Base-by-base conservation (phyloP, 805 yeast genomes). In the Ogataea paradorogensis region DNA sequence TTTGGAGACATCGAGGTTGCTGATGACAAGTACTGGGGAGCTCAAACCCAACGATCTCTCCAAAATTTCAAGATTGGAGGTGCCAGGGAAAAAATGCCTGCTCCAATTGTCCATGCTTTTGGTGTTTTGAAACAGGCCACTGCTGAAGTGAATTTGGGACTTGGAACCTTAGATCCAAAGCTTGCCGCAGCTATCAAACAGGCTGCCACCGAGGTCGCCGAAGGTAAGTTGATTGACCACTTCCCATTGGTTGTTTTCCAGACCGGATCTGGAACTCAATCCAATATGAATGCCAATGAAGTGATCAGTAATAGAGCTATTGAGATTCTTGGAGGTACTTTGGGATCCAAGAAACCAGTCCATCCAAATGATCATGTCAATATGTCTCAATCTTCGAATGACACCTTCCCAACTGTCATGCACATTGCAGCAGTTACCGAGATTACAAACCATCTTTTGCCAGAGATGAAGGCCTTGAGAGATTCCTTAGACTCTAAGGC, bases 341-440 rank as follows among this genome's bases (percentile, higher is more conserved):
- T 84, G 59, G 99, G 99, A 46, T 82, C 96, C 47, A 93, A 93
- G 73, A 75, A 69, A 48, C 96, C 96, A 23, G 96, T 93, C 40
- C 99, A 93, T 69, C 99, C 99, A 51, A 93, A 93, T 70, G 98
- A 93, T 68, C 98, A 93, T 70, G 95, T 90, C 58, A 93, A 93
- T 76, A 90, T 88, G 87, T 86, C 96, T 14, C 98, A 93, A 71
- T 87, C 96, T n/a, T 88, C 96, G 33, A 93, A 93, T 66, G 99
- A 93, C 70, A 93, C 98, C 40, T 93, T 93, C 85, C 99, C 99
- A 53, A 90, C 99, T 26, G 99, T 91, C 41, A 93, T 93, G 99
- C 99, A 93, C 73, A 91, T 93, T 68, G 97, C 99, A 42, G 96
- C 98, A 14, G 96, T 90, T 48, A 77, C 84, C 30, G 96, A 91